These are phyloP conservation scores for Ceriops decandra DNA, from an alignment of 345 rosid species.

Conservation along the genomic window DNA sequence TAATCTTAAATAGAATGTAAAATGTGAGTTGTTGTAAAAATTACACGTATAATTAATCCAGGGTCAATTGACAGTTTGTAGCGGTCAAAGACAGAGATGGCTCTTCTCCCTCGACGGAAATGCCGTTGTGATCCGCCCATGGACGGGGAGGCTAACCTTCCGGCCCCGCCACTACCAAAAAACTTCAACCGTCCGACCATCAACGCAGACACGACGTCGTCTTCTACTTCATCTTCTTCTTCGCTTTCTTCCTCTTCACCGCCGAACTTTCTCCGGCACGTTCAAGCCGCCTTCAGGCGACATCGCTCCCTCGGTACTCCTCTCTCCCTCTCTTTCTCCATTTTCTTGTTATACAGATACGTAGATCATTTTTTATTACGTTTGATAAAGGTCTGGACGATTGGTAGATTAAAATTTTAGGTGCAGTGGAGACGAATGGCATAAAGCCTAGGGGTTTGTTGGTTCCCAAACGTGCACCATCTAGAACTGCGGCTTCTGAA, in stretches of 20 bases:
- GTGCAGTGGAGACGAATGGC: conserved; percentile 45
- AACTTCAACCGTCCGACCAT: conserved; percentile 25
- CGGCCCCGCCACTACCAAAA: conserved; percentile 40
- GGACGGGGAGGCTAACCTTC: conserved; percentile 90
- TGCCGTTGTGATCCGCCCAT: conserved; percentile 64
- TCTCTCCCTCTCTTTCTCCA: conserved; percentile 5
- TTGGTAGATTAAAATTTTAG: conserved; percentile 21
- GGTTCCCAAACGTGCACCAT: conserved; percentile 43
- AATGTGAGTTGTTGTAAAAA: no score
- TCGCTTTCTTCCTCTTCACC: conserved; percentile 38
- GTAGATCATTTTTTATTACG: no score
- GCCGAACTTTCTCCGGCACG: conserved; percentile 53
- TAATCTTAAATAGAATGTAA: no score
- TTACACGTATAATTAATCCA: no score
- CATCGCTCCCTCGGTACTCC: conserved; percentile 65
- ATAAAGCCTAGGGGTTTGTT: conserved; percentile 50
- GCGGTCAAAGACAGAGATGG: no score
- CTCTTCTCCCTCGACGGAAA: conserved; percentile 34
- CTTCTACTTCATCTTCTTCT: conserved; percentile 35
- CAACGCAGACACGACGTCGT: conserved; percentile 44
- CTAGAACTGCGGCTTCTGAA: conserved; percentile 28
- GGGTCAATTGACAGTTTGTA: no score
- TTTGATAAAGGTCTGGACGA: no score
- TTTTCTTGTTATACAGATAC: neutral
- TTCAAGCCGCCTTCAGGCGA: conserved; percentile 90